Conservation (phyloP, 2,329 filamentous ascomycete species). For the Aureobasidium sp. region DNA sequence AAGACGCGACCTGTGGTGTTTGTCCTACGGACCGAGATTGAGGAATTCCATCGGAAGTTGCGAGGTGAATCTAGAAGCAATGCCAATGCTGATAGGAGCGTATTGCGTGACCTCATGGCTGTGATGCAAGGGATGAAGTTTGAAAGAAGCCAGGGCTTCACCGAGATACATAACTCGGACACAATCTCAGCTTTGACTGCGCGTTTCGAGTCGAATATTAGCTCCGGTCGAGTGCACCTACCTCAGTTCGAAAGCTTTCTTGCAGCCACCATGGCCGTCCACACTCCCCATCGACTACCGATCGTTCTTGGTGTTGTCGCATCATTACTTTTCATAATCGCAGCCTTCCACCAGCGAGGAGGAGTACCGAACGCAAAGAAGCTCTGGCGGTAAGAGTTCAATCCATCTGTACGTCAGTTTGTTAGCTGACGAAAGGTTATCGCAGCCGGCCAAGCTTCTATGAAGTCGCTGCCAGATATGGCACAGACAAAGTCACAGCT, state of each 20-base stretch:
- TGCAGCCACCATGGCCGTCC: neutral
- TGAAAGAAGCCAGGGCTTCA: slow-evolving; percentile 8
- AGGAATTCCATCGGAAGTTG: slow-evolving; percentile 1
- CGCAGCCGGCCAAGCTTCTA: slow-evolving; percentile 30
- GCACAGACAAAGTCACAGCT: slow-evolving; percentile 45
- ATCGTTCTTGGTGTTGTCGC: slow-evolving; percentile 23
- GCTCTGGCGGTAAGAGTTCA: slow-evolving; percentile 7
- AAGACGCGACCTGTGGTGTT: neutral
- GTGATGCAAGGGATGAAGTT: slow-evolving; percentile 7
- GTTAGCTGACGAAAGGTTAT: neutral
- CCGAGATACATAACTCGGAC: slow-evolving; percentile 5
- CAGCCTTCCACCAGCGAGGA: slow-evolving; percentile 20
- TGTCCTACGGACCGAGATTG: slow-evolving; percentile 10
- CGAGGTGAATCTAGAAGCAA: neutral
- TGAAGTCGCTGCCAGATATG: slow-evolving; percentile 41
- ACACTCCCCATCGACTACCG: slow-evolving; percentile 21
- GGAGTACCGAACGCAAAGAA: slow-evolving; percentile 16
- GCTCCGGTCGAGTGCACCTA: neutral
- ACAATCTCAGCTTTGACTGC: neutral
- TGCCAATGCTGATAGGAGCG: neutral
- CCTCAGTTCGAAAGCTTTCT: neutral
- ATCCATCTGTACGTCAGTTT: neutral
- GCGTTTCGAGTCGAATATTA: slow-evolving; percentile 4
- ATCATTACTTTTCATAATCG: slow-evolving; percentile 17
- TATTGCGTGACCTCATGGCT: neutral